Conservation (phyloP, 495 filamentous ascomycete genomes). For the Aspergillus baeticus region DNA sequence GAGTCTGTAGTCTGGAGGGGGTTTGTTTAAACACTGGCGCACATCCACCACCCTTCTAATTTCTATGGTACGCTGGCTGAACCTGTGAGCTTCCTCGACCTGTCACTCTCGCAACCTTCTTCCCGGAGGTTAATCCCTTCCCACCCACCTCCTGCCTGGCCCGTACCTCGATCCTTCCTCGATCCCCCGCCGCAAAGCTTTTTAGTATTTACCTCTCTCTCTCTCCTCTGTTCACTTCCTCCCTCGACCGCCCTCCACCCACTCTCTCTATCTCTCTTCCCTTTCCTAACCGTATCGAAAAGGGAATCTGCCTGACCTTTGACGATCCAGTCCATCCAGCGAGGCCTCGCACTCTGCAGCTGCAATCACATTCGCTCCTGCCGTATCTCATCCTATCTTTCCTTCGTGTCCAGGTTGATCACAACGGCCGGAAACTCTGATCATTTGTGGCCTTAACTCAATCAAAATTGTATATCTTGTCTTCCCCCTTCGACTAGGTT, state of each 20-base stretch:
- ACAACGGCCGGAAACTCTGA: slow-evolving; percentile 18
- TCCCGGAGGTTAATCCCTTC: slow-evolving; percentile 22
- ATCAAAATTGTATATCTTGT: slow-evolving; percentile 19
- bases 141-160: slow-evolving; percentile 13
- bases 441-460: slow-evolving; percentile 17
- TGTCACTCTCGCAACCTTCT: slow-evolving; percentile 22
- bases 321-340: not conserved
- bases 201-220: not conserved
- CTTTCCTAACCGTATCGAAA: not conserved
- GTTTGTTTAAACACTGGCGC: slow-evolving; percentile 33
- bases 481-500: slow-evolving; percentile 21
- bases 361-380: not conserved
- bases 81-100: slow-evolving; percentile 20
- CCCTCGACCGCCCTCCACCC: not conserved
- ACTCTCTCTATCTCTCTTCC: no score
- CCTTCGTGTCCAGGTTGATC: slow-evolving; percentile 9
- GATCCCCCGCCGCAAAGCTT: slow-evolving; percentile 1
- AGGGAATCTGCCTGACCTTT: not conserved
- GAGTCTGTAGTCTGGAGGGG: slow-evolving; percentile 16
- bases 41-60: slow-evolving; percentile 18
- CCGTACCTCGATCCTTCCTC: not conserved
- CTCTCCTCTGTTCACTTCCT: not conserved
- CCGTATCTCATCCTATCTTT: not conserved
- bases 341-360: not conserved
- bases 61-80: slow-evolving; percentile 25